phyloP scores from a whole-genome alignment of 2,329 filamentous ascomycete species.

The Diplocarpon mali region DNA sequence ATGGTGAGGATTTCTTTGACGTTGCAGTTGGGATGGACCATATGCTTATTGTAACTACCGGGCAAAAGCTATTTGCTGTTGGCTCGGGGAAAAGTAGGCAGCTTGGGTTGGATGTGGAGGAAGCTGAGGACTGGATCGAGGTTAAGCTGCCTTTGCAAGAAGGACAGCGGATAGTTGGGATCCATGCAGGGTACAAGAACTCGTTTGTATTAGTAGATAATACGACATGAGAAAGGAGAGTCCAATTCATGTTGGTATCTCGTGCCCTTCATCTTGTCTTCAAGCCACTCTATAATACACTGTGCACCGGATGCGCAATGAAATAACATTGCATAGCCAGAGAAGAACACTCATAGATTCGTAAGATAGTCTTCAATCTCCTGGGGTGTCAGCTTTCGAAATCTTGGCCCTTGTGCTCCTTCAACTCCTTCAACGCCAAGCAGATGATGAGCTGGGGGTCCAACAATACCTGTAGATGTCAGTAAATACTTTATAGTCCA shows the following conservation, averaged over 20 bases:
- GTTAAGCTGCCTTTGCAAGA: slow-evolving; percentile 15
- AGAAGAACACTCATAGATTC: slow-evolving; percentile 56
- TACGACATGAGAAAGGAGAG: neutral
- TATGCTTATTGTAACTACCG: slow-evolving; percentile 41
- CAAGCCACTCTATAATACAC: slow-evolving; percentile 30
- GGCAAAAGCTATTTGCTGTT: slow-evolving; percentile 40
- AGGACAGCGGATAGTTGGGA: slow-evolving; percentile 17
- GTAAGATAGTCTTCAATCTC: slow-evolving; percentile 99
- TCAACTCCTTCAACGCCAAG: slow-evolving; percentile 85
- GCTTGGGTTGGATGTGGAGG: slow-evolving; percentile 35
- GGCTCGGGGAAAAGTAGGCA: slow-evolving; percentile 50
- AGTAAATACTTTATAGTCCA: slow-evolving; percentile 7
- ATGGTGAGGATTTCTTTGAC: slow-evolving; percentile 42
- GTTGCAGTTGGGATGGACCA: slow-evolving; percentile 48
- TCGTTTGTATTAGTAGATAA: slow-evolving; percentile 24
- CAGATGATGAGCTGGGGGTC: slow-evolving; percentile 84
- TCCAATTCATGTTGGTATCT: slow-evolving; percentile 19
- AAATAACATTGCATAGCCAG: slow-evolving; percentile 15
- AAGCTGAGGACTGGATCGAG: slow-evolving; percentile 19
- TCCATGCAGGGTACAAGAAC: slow-evolving; percentile 25
- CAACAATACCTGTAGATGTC: slow-evolving; percentile 66
- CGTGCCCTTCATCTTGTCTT: slow-evolving; percentile 23
- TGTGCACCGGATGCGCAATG: slow-evolving; percentile 12
- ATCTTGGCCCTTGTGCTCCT: slow-evolving; percentile 72
- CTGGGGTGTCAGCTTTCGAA: slow-evolving; percentile 90